A percentile compares a stretch with the other conserved stretches of the same genome.
phyloP scores from a whole-genome alignment of 2,329 filamentous ascomycete genomes.

The Stachybotrys elegans region DNA sequence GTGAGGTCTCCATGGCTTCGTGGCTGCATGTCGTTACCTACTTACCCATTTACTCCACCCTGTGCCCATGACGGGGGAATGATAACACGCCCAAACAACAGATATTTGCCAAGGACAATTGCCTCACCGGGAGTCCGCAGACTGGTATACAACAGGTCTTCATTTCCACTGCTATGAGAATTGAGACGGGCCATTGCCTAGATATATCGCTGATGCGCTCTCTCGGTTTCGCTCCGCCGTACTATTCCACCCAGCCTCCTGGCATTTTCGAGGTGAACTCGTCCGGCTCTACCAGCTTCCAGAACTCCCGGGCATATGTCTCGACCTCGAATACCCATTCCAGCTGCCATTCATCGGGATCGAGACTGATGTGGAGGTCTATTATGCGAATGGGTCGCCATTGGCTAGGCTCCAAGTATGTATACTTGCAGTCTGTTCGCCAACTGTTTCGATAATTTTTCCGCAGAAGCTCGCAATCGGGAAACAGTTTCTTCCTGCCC shows the following conservation, averaged over 20 bases:
- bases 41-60: too few species aligned
- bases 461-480: neutral
- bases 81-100: too few species aligned
- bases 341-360: constrained; percentile 13
- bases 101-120: too few species aligned
- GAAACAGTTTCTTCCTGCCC: constrained; percentile 6
- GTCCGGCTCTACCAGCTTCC: constrained; percentile 13
- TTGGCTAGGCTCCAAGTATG: constrained; percentile 6
- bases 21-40: too few species aligned
- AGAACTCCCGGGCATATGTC: constrained; percentile 19
- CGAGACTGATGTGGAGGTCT: constrained; percentile 10
- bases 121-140: too few species aligned
- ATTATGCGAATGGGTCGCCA: constrained; percentile 19
- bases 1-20: too few species aligned
- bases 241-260: constrained; percentile 19
- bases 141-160: too few species aligned
- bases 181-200: too few species aligned
- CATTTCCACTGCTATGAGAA: too few species aligned
- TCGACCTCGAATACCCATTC: constrained; percentile 20
- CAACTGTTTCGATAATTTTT: neutral
- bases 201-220: too few species aligned
- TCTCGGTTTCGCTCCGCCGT: too few species aligned
- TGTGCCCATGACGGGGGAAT: too few species aligned
- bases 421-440: neutral
- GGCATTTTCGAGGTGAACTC: constrained; percentile 14